Percentiles rank a stretch among this genome's conserved stretches.
These are phyloP conservation scores for Elsinoe batatas DNA, from an alignment of 2,329 filamentous ascomycete species.

Conservation along the genomic window DNA sequence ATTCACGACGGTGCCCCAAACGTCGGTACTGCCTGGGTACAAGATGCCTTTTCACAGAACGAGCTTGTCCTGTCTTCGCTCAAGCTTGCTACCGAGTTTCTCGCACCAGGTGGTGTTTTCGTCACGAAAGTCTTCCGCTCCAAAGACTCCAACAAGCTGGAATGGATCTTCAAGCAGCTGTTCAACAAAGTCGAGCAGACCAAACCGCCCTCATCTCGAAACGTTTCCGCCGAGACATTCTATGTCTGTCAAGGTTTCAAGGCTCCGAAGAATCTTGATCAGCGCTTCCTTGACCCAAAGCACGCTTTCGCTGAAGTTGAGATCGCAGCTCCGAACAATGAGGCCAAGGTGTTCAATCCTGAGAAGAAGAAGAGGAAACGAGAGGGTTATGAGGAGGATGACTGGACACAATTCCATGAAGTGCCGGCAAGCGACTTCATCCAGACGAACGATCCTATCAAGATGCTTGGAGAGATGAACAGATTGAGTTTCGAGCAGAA, in stretches of 20 bases:
- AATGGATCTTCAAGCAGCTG: constrained; percentile 97
- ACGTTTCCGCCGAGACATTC: constrained; percentile 97
- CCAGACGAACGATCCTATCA: constrained; percentile 84
- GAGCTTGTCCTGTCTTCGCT: constrained; percentile 83
- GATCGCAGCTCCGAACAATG: constrained; percentile 80
- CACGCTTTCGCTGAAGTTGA: constrained; percentile 89
- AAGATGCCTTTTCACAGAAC: constrained; percentile 96
- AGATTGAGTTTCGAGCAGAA: constrained; percentile 76
- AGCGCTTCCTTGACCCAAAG: constrained; percentile 79
- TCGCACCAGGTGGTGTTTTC: constrained; percentile 80
- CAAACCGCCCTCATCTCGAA: constrained; percentile 89
- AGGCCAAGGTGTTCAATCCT: constrained; percentile 96
- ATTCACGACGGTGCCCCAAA: constrained; percentile 96
- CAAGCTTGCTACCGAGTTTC: constrained; percentile 89
- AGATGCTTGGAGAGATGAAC: constrained; percentile 79
- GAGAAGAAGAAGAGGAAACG: constrained; percentile 96
- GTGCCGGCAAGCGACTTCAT: constrained; percentile 85
- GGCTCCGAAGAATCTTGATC: constrained; percentile 85
- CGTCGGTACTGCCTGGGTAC: constrained; percentile 94
- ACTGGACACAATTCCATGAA: constrained; percentile 88
- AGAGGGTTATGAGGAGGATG: constrained; percentile 94
- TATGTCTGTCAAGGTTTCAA: constrained; percentile 94
- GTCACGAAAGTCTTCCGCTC: constrained; percentile 96
- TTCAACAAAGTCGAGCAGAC: constrained; percentile 94
- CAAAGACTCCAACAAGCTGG: constrained; percentile 89